These are phyloP conservation scores for Auxenochlorella pyrenoidosa DNA, from an alignment of 139 green algal species.

Conservation along the genomic window DNA sequence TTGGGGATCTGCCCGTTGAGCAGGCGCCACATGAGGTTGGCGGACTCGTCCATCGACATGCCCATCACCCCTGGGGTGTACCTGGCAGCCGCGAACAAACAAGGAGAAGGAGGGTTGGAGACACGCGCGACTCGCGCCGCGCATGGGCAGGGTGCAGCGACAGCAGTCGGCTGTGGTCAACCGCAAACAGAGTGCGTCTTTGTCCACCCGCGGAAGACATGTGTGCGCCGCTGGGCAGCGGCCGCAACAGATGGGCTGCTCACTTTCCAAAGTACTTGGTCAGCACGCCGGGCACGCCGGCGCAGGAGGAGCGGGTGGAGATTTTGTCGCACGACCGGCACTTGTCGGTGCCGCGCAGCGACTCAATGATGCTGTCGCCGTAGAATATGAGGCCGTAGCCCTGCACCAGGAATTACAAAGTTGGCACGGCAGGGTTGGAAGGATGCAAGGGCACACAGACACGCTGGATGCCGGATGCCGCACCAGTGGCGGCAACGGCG, in stretches of 20 bases:
- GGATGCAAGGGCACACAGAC: neutral
- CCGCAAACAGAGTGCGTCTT: no score
- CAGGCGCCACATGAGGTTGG: conserved; percentile 29
- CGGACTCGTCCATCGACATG: conserved; percentile 15
- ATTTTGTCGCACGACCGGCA: neutral
- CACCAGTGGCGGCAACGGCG: no score
- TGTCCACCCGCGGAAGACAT: no score
- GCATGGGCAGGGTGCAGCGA: no score
- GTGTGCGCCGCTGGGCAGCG: no score
- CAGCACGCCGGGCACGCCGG: neutral
- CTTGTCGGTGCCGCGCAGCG: conserved; percentile 27
- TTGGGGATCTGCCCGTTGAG: conserved; percentile 7
- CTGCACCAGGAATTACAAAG: neutral
- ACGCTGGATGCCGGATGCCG: neutral
- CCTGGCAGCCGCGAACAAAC: neutral
- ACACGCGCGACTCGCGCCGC: no score
- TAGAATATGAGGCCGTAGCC: conserved; percentile 20
- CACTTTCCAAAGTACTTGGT: conserved; percentile 7
- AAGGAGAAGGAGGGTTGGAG: neutral
- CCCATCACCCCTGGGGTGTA: conserved; percentile 3
- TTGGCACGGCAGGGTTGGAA: neutral
- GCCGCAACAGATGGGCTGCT: no score
- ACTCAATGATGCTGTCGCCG: conserved; percentile 13
- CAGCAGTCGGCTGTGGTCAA: no score
- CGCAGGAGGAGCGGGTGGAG: neutral